Base-by-base conservation (phyloP, 2,329 filamentous ascomycete species). In the Colletotrichum sp. region DNA sequence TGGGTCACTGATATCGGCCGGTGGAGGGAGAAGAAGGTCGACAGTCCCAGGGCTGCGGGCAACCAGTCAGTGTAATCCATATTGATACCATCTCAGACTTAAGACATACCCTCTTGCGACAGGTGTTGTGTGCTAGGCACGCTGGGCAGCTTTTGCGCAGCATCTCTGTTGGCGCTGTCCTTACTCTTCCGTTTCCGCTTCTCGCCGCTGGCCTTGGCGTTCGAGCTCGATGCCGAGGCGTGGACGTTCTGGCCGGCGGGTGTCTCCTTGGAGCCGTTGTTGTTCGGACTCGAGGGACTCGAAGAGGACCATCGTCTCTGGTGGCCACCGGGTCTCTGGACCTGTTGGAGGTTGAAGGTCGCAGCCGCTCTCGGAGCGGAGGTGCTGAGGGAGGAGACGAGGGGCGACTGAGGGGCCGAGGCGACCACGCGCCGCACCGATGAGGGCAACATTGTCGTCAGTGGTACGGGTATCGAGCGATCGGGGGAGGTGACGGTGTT, bases 21-120 rank as follows among this genome's bases (percentile, higher is more conserved):
- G 86, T 99, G 95, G 79, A 98, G 94, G 78, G 96, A 98, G 89
- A 99, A 99, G 90, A 99, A 99, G 76, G 94, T 94, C 9, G 96
- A 97, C 62, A 98, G 89, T 78, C 94, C 93, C 77, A 99, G 90
- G 82, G 98, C 97, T 99, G 79, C 7, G 78, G 32, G 16, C 66
- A 70, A 21, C 3, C 55, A 26, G 65, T 78, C 44, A 77, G 72
- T 26, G 12, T 34, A 18, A 34, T 60, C 15, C 24, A 30, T 15
- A 16, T 39, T 16, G 9, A 13, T 12, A 2, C 69, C 39, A 24
- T 24, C 5, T 15, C 10, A 5, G 18, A n/a, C 12, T 34, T 6
- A 21, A 34, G 82, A 83, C 88, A 39, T 84, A 94, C 93, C 92
- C 85, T 92, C 89, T 81, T 92, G 90, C 68, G 92, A 90, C 79